Base-by-base conservation (phyloP, 1,284 basidiomycete genomes). In the Austroboletus sp. region DNA sequence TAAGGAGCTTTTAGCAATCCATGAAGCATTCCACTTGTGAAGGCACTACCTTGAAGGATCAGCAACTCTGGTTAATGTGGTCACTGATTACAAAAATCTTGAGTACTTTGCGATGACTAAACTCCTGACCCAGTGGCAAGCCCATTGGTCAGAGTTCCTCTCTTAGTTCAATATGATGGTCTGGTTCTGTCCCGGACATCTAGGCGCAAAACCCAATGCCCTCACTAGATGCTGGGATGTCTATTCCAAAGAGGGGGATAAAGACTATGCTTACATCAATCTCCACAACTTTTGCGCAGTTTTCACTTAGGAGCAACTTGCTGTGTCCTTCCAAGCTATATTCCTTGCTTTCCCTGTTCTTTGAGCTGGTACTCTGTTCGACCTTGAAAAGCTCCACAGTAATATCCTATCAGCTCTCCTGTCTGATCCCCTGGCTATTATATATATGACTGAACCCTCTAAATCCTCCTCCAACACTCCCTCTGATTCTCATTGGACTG, bases 11-110 rank as follows among this genome's bases (percentile, higher is more conserved):
- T 6, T 31, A 13, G 30, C 30, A 3, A 13, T 23, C 13, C 13
- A 23, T 8, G 19, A 36, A 19, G 35, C 12, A 2, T 36, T 23
- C 10, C 12, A 5, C 8, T 13, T 10, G 2, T 36, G 19, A 19
- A 2, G 19, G 1, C 35, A 36, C 12, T 36, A 21, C 12, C 35
- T 36, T 4, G 21, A 36, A 36, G 35, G 11, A 12, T 36, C 13
- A 7, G 8, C 3, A 25, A 36, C 35, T 36, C 35, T 6, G 12
- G 21, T 56, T n/a, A 25, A 49, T 8, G 33, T 57, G 7, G 23
- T 49, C 29, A 54, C 57, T 0, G 44, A 55, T 23, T 49, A 55
- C 16, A 53, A 55, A 16, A 53, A 55, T 31, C 33, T 55, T 0
- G 34, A 46, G n/a, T 53, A 55, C 10, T 55, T 51, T n/a, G 11